Conservation (phyloP, 176 grass and related monocot species). For the Avena sativa region DNA sequence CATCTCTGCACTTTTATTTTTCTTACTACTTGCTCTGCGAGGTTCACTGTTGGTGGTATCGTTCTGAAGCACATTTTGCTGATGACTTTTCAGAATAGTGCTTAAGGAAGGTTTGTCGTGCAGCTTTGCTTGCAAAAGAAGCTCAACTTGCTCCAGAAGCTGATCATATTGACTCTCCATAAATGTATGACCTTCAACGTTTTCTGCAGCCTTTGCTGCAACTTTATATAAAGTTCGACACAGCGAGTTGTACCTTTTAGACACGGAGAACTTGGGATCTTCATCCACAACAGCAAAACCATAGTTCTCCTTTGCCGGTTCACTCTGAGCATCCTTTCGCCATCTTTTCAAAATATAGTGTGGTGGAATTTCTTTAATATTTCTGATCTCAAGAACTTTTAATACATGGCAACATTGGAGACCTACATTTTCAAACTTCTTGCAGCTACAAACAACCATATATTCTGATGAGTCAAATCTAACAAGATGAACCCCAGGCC, state of each 20-base stretch:
- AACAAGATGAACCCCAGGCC: constrained; percentile 57
- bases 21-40: constrained; percentile 59
- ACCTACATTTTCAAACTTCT: constrained; percentile 74
- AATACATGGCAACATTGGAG: constrained; percentile 79
- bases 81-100: constrained; percentile 57
- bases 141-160: constrained; percentile 78
- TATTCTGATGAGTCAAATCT: constrained; percentile 77
- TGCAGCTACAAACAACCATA: constrained; percentile 77
- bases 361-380: constrained; percentile 86
- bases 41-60: constrained; percentile 54
- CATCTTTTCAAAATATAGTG: constrained; percentile 90
- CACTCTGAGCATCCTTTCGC: constrained; percentile 80
- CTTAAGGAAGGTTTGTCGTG: constrained; percentile 69
- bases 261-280: constrained; percentile 64
- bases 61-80: constrained; percentile 62
- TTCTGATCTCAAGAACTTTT: constrained; percentile 83
- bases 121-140: constrained; percentile 77
- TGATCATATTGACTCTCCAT: constrained; percentile 81
- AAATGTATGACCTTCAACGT: constrained; percentile 65
- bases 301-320: constrained; percentile 56
- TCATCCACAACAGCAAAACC: constrained; percentile 54
- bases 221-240: constrained; percentile 70
- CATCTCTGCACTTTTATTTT: constrained; percentile 63
- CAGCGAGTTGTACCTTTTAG: constrained; percentile 57
- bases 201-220: constrained; percentile 72